These are phyloP conservation scores for Marasmius sp. DNA, from an alignment of 1,284 basidiomycete genomes.

Conservation along the genomic window DNA sequence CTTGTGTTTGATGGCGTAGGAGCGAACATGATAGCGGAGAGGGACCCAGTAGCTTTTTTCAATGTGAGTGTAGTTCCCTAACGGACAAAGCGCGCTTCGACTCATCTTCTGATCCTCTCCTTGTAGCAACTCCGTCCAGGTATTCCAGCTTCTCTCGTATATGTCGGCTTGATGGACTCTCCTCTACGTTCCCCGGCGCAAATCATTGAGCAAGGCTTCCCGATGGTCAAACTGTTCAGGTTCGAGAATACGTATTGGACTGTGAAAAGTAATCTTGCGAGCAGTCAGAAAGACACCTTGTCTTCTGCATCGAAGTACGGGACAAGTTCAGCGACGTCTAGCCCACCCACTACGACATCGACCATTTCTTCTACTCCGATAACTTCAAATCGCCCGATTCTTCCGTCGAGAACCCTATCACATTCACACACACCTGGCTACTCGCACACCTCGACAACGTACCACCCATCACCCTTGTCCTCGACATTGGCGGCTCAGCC, in stretches of 20 bases:
- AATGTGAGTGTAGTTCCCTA: constrained; percentile 24
- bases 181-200: constrained; percentile 41
- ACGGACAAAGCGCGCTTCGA: no score
- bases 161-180: constrained; percentile 52
- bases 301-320: background rate
- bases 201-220: constrained; percentile 59
- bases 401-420: background rate
- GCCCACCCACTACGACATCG: background rate
- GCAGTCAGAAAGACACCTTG: constrained; percentile 1
- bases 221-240: constrained; percentile 54
- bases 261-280: constrained; percentile 28
- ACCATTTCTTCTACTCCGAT: background rate
- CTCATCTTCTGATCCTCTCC: no score
- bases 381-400: background rate
- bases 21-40: constrained; percentile 20
- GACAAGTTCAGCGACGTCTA: background rate
- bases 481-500: background rate
- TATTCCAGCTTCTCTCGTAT: constrained; percentile 52
- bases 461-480: background rate
- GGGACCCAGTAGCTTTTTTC: constrained; percentile 38
- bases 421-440: constrained; percentile 4
- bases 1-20: constrained; percentile 48
- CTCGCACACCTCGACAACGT: constrained; percentile 1
- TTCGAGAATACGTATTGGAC: constrained; percentile 58
- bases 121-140: constrained; percentile 61